Evolutionary conservation across 1,284 basidiomycete genomes (phyloP).

Genomic region (Butyriboletus appendiculatus): DNA sequence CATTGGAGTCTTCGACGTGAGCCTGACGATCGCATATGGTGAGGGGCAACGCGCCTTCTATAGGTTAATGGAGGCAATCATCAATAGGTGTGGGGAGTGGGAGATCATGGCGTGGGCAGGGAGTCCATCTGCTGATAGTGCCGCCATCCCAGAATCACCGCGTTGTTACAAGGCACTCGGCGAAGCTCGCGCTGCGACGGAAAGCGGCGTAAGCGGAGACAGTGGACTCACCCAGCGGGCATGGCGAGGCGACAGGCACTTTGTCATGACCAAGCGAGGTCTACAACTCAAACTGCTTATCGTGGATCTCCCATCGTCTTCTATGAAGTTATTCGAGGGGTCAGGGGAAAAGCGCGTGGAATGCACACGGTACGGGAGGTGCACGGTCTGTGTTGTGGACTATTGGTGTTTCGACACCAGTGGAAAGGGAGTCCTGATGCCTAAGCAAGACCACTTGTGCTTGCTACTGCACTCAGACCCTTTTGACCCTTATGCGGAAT

Average conservation of each 20-base stretch:
- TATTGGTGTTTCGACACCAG: slow-evolving; percentile 37
- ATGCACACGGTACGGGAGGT: slow-evolving; percentile 19
- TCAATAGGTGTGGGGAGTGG: slow-evolving; percentile 32
- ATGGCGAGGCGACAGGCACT: slow-evolving; percentile 32
- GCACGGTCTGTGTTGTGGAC: slow-evolving; percentile 32
- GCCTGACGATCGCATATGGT: slow-evolving; percentile 36
- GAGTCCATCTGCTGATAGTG: slow-evolving; percentile 27
- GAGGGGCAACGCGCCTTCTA: slow-evolving; percentile 33
- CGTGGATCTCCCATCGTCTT: slow-evolving; percentile 24
- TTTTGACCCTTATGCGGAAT: slow-evolving; percentile 31
- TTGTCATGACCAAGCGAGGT: slow-evolving; percentile 36
- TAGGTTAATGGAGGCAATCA: slow-evolving; percentile 33
- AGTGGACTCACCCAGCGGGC: not conserved
- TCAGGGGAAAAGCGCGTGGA: slow-evolving; percentile 9
- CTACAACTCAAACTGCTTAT: slow-evolving; percentile 31
- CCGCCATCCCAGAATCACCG: slow-evolving; percentile 33
- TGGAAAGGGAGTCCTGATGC: slow-evolving; percentile 24
- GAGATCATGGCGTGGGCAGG: slow-evolving; percentile 37
- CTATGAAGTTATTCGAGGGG: slow-evolving; percentile 22
- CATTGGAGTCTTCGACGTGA: slow-evolving; percentile 34
- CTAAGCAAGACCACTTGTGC: slow-evolving; percentile 31
- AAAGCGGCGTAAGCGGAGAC: not conserved
- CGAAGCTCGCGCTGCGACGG: not conserved
- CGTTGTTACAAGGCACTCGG: slow-evolving; percentile 27
- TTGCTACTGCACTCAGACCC: slow-evolving; percentile 31